Conservation (phyloP, 2,329 filamentous ascomycete genomes). For the Pseudogymnoascus sp. region DNA sequence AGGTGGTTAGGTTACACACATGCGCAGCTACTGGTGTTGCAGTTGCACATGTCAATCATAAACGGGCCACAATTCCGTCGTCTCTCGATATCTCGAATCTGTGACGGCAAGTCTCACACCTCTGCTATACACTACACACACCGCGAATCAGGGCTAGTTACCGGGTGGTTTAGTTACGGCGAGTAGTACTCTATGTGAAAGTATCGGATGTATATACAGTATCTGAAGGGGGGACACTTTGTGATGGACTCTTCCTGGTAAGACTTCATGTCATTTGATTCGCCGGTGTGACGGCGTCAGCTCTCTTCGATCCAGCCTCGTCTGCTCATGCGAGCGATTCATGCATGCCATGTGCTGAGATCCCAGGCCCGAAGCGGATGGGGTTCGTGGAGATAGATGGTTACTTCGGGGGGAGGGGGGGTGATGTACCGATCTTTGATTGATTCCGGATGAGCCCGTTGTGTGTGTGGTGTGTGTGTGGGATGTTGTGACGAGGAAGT, state of each 20-base stretch:
- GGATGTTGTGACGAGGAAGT: neutral
- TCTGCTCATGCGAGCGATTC: neutral
- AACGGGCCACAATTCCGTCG: neutral
- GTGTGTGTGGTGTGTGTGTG: neutral
- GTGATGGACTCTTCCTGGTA: neutral
- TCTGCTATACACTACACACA: neutral
- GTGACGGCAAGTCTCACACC: neutral
- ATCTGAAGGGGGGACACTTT: neutral
- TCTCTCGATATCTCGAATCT: neutral
- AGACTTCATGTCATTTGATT: neutral
- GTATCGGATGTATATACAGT: neutral
- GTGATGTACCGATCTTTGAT: neutral
- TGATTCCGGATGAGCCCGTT: neutral
- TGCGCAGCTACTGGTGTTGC: neutral
- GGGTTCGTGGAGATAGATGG: neutral
- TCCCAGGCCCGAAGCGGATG: neutral
- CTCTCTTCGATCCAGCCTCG: neutral
- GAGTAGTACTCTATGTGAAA: neutral
- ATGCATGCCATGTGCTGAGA: neutral
- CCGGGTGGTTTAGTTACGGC: neutral
- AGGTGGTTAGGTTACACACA: neutral
- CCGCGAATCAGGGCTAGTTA: neutral
- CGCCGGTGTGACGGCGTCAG: neutral
- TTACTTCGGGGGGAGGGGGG: neutral
- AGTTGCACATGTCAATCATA: neutral